Conservation (phyloP, 1,284 basidiomycete genomes). For the Naganishia cerealis region DNA sequence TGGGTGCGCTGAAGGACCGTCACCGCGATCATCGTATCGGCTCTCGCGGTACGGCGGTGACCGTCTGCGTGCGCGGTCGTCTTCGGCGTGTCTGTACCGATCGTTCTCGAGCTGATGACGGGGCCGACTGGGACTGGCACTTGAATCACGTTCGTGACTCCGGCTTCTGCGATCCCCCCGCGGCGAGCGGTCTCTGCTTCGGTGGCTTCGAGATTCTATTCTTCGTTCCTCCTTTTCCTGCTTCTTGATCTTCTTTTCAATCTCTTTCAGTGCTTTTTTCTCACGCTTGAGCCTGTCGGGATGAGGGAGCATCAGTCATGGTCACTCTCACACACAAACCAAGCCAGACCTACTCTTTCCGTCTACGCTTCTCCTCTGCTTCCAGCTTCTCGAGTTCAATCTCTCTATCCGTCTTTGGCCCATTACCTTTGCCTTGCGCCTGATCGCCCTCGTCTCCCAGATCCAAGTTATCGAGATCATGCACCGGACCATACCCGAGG, state of each 20-base stretch:
- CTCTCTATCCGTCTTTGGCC: slow-evolving; percentile 38
- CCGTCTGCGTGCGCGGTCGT: background rate
- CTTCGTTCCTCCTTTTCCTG: slow-evolving; percentile 43
- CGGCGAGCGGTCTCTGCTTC: slow-evolving; percentile 25
- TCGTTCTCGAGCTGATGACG: slow-evolving; percentile 10
- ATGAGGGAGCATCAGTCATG: background rate
- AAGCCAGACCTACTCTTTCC: slow-evolving; percentile 48
- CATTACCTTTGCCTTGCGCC: slow-evolving; percentile 8
- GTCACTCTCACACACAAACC: background rate
- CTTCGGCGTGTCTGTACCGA: background rate
- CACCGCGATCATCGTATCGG: background rate
- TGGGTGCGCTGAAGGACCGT: background rate
- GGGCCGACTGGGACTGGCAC: background rate
- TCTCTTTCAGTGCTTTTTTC: slow-evolving; percentile 45
- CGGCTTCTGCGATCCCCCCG: slow-evolving; percentile 20
- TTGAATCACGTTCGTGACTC: slow-evolving; percentile 32
- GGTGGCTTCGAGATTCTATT: slow-evolving; percentile 28
- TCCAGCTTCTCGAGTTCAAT: slow-evolving; percentile 45
- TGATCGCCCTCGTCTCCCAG: slow-evolving; percentile 36
- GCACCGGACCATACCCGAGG: slow-evolving; percentile 58
- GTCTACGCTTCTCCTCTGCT: slow-evolving; percentile 46
- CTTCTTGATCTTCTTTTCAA: slow-evolving; percentile 47
- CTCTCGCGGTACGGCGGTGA: background rate
- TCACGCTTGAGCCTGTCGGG: slow-evolving; percentile 47
- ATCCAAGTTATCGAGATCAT: slow-evolving; percentile 34